Conservation (phyloP, 192 early-diverging fungal genomes). For the Podila epigama region DNA sequence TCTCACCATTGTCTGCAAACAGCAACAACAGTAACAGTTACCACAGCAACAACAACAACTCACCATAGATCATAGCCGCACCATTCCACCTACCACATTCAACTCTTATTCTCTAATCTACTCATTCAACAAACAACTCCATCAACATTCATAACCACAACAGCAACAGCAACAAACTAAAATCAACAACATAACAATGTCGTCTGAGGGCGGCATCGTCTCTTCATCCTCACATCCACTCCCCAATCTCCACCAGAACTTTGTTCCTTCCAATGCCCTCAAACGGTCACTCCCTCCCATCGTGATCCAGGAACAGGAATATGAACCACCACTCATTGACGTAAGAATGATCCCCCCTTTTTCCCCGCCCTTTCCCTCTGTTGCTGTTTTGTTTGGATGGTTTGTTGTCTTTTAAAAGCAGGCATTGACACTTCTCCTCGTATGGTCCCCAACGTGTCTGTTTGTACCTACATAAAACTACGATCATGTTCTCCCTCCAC, state of each 20-base stretch:
- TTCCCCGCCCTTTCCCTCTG: no score
- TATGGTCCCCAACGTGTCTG: background rate
- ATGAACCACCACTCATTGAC: background rate
- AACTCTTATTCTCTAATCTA: background rate
- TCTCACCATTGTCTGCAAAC: no score
- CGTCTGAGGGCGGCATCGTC: conserved; percentile 1
- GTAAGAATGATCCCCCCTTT: background rate
- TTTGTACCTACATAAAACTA: background rate
- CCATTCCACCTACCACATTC: no score
- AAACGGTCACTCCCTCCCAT: background rate
- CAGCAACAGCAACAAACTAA: background rate
- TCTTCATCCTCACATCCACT: background rate
- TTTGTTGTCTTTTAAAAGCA: no score
- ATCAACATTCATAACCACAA: background rate
- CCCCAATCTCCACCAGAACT: background rate
- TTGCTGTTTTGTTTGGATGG: no score
- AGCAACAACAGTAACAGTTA: no score
- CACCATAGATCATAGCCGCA: no score
- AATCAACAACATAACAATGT: background rate
- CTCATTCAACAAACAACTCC: background rate
- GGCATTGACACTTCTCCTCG: background rate
- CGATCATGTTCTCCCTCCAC: background rate
- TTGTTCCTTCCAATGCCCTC: background rate
- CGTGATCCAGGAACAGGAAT: background rate
- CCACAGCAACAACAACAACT: no score